phyloP scores from a whole-genome alignment of 176 grass and related monocot species.

The Thalia dealbata region DNA sequence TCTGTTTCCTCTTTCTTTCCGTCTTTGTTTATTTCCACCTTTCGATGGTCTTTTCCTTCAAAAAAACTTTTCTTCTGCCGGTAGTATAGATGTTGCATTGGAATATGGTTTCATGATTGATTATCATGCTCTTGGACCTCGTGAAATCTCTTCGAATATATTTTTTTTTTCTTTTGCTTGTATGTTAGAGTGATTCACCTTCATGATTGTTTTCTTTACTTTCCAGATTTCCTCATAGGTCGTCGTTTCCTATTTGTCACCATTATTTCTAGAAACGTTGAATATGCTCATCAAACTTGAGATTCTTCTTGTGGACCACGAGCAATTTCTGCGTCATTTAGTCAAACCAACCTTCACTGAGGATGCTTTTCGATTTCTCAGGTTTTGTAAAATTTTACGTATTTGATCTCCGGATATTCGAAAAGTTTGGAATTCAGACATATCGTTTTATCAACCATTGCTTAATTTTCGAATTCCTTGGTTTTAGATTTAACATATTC shows the following conservation, averaged over 20 bases:
- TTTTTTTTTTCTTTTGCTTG: neutral
- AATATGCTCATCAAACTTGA: neutral
- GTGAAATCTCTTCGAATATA: neutral
- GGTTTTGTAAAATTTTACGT: neutral
- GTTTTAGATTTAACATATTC: neutral
- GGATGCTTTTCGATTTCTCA: neutral
- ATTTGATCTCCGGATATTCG: neutral
- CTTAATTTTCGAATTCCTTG: neutral
- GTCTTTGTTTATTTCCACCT: neutral
- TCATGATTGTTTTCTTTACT: neutral
- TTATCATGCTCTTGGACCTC: neutral
- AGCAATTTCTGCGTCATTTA: neutral
- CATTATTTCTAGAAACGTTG: neutral
- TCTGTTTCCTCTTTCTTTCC: neutral
- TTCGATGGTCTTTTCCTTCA: neutral
- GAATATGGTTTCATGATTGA: neutral
- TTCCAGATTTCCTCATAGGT: neutral
- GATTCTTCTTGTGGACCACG: neutral
- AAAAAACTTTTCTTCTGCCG: neutral
- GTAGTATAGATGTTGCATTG: neutral
- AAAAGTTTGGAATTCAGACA: neutral
- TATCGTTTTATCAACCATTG: neutral
- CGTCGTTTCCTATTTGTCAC: no score
- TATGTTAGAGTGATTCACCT: neutral
- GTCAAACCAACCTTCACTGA: neutral